Percentiles rank a stretch among this genome's conserved stretches.
phyloP scores from a whole-genome alignment of 441 rosid genomes.

The Bruguiera hainesii region DNA sequence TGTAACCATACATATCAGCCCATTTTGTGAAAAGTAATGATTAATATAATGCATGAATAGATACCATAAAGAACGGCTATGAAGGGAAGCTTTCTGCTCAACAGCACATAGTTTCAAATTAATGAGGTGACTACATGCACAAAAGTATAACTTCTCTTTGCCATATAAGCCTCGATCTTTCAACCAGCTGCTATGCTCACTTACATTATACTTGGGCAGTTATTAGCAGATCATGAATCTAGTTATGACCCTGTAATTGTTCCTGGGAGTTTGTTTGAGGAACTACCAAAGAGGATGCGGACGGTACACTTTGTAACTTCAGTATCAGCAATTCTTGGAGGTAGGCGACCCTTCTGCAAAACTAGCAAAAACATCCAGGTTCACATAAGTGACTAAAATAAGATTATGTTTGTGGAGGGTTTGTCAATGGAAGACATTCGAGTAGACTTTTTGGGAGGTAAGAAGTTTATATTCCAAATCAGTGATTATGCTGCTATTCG shows the following conservation, averaged over 20 bases:
- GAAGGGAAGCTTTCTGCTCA: slow-evolving; percentile 95
- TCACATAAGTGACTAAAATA: too few relatives aligned
- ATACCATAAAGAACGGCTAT: slow-evolving; percentile 96
- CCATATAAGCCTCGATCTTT: too few relatives aligned
- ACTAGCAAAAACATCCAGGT: too few relatives aligned
- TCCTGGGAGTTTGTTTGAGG: slow-evolving; percentile 80
- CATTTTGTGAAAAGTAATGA: slow-evolving; percentile 11
- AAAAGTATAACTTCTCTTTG: too few relatives aligned
- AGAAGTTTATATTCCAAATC: too few relatives aligned
- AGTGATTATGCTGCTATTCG: too few relatives aligned
- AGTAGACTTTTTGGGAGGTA: too few relatives aligned
- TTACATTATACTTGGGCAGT: slow-evolving; percentile 37
- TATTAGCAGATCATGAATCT: slow-evolving; percentile 81
- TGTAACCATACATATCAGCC: too few relatives aligned
- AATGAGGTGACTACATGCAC: slow-evolving; percentile 54
- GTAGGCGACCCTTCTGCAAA: slow-evolving; percentile 31
- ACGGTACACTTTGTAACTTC: slow-evolving; percentile 95
- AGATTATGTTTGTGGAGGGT: too few relatives aligned
- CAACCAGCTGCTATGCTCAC: not conserved
- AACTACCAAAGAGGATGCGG: slow-evolving; percentile 15
- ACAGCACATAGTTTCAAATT: slow-evolving; percentile 95
- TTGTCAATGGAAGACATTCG: too few relatives aligned
- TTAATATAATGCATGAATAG: slow-evolving; percentile 36
- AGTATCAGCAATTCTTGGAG: slow-evolving; percentile 87
- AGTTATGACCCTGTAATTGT: slow-evolving; percentile 77